Conservation (phyloP, 1,284 basidiomycete genomes). For the Boletellus deceptivus region DNA sequence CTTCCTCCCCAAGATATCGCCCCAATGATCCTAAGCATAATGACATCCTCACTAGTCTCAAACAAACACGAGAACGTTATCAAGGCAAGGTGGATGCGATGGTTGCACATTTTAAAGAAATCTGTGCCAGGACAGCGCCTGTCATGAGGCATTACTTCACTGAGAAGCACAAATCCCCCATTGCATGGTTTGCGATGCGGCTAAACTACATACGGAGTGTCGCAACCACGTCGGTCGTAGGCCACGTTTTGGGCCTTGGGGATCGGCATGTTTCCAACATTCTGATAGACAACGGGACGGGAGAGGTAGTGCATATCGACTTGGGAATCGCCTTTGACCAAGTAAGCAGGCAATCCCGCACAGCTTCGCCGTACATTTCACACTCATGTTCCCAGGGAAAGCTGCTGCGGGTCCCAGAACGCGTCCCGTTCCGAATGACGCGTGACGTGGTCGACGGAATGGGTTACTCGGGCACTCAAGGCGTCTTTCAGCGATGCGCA, state of each 20-base stretch:
- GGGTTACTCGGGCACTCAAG: constrained; percentile 87
- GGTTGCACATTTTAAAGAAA: constrained; percentile 49
- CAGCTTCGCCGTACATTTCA: background rate
- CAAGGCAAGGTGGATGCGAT: constrained; percentile 36
- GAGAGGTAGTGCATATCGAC: constrained; percentile 94
- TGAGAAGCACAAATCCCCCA: constrained; percentile 83
- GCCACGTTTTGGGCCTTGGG: constrained; percentile 89
- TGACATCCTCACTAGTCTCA: constrained; percentile 23
- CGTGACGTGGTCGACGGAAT: constrained; percentile 93
- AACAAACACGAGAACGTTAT: constrained; percentile 31
- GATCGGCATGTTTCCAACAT: constrained; percentile 95
- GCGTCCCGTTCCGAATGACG: constrained; percentile 94
- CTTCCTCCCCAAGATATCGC: constrained; percentile 38
- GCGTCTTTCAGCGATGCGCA: constrained; percentile 92
- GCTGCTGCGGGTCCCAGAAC: constrained; percentile 79
- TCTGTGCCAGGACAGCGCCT: constrained; percentile 67
- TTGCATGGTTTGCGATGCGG: constrained; percentile 92
- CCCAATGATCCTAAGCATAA: constrained; percentile 33
- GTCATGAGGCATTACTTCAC: constrained; percentile 96
- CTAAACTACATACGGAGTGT: constrained; percentile 89
- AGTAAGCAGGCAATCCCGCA: constrained; percentile 45
- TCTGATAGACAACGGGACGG: constrained; percentile 78
- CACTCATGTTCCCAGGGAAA: constrained; percentile 60
- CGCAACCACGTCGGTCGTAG: constrained; percentile 92
- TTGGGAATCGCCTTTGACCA: constrained; percentile 97